Evolutionary conservation across 768 basidiomycete genomes (phyloP).

Genomic region (Pisolithus orientalis): DNA sequence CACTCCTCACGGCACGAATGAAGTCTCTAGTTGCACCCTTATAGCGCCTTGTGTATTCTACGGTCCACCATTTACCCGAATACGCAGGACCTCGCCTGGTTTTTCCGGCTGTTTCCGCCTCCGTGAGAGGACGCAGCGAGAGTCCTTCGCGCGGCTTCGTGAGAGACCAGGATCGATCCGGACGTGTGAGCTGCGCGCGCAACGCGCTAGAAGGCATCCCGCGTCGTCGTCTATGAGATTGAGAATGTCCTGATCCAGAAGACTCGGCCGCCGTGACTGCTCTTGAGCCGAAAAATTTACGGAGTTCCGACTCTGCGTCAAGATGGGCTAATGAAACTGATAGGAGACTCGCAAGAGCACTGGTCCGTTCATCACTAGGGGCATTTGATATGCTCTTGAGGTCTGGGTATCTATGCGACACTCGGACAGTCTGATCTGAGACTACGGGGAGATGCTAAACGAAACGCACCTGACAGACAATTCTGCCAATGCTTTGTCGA

Average conservation of each 20-base stretch:
- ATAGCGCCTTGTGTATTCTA: slow-evolving; percentile 82
- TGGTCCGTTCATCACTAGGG: slow-evolving; percentile 21
- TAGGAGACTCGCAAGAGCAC: slow-evolving; percentile 50
- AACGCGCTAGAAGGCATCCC: slow-evolving; percentile 30
- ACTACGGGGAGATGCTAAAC: not conserved
- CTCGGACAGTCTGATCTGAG: not conserved
- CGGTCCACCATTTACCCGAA: slow-evolving; percentile 84
- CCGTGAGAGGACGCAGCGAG: slow-evolving; percentile 49
- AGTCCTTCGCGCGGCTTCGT: slow-evolving; percentile 68
- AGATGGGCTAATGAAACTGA: slow-evolving; percentile 77
- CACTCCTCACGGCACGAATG: slow-evolving; percentile 72
- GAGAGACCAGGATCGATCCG: slow-evolving; percentile 71
- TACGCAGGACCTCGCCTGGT: slow-evolving; percentile 32
- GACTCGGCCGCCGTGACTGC: slow-evolving; percentile 66
- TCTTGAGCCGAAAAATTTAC: slow-evolving; percentile 89
- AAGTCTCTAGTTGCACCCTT: slow-evolving; percentile 77
- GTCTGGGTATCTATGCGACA: slow-evolving; percentile 44
- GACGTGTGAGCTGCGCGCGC: slow-evolving; percentile 72
- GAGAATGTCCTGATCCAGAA: slow-evolving; percentile 26
- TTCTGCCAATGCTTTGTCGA: slow-evolving; percentile 81
- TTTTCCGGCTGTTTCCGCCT: slow-evolving; percentile 47
- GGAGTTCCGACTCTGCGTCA: slow-evolving; percentile 86
- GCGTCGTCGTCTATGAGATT: slow-evolving; percentile 33
- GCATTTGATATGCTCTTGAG: slow-evolving; percentile 33
- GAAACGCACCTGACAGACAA: slow-evolving; percentile 63